Evolutionary conservation across 768 basidiomycete species (phyloP), one percentile per base, ranked within the genome.

Genomic region (Mycena latifolia): DNA sequence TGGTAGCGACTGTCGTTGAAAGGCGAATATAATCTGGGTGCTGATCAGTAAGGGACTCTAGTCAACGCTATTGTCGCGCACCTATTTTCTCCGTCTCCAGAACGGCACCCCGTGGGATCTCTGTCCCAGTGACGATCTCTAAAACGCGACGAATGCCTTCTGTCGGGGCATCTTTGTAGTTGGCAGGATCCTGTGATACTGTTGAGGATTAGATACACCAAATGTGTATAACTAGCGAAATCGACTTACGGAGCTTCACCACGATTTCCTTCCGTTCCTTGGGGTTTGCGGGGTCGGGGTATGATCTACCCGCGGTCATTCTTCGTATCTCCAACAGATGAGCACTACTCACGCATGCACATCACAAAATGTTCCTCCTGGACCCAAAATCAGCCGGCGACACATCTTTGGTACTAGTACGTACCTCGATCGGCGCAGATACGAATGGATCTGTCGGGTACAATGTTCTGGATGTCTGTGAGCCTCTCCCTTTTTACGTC

Each of bases 1-100:
- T 99, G 20, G 97, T 99, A 0, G 96, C 96, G 5, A 98, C 95
- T 0, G 97, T 99, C 0, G 96, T 98, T 0, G 94, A 95, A 10
- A 97, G 81, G 20, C 95, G 88, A 67, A 97, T 94, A 74, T 95
- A 96, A 73, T 97, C 95, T 95, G 64, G 14, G 50, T 28, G 46
- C 48, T 29, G 4, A n/a, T 68, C 8, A 51, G 67, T 31, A n/a
- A n/a, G n/a, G n/a, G n/a, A n/a, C n/a, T n/a, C n/a, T n/a, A n/a
- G n/a, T n/a, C n/a, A n/a, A n/a, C n/a, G 43, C 18, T 18, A 46
- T 35, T 29, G 33, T 31, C 20, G 69, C 84, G 17, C 58, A 92
- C 93, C 94, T 61, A 95, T 94, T 77, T 94, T 94, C 69, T 89
- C 86, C 6, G 92, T 94, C 20, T 89, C 85, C 20, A 98, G 81